Percentiles rank a stretch among this genome's conserved stretches.
These are phyloP conservation scores for Boechera stricta DNA, from an alignment of 345 rosid genomes.

Conservation along the genomic window DNA sequence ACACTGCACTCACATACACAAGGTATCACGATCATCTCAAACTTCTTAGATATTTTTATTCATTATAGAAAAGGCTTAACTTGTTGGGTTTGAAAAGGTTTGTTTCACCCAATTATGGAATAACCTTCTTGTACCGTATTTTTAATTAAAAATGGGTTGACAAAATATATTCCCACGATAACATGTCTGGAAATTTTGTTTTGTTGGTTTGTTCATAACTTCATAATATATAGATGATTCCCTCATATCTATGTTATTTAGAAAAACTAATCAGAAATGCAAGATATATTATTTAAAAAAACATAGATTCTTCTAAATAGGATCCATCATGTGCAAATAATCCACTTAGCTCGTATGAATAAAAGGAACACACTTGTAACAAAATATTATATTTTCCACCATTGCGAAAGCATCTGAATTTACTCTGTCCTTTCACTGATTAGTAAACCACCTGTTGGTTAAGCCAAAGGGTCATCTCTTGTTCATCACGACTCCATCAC, in stretches of 20 bases:
- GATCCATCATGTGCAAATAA: neutral
- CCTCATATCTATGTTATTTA: neutral
- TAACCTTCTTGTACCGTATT: neutral
- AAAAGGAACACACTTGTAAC: constrained; percentile 23
- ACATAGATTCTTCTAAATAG: too few relatives aligned
- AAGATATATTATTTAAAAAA: neutral
- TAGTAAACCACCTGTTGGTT: constrained; percentile 28
- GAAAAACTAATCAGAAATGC: neutral
- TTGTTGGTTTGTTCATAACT: neutral
- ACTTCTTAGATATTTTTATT: neutral
- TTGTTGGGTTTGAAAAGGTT: neutral
- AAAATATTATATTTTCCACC: constrained; percentile 37
- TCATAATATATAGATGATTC: neutral
- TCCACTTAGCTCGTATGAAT: constrained; percentile 26
- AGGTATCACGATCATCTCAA: neutral
- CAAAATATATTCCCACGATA: neutral
- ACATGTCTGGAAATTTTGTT: neutral
- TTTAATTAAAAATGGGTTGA: neutral
- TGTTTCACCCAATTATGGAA: neutral
- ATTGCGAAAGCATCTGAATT: constrained; percentile 33
- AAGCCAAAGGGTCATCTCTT: constrained; percentile 44
- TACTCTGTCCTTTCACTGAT: constrained; percentile 27
- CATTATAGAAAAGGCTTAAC: neutral
- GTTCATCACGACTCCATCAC: constrained; percentile 39
- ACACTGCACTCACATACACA: neutral